Conservation (phyloP, 306 rosid species). For the Quercus wislizeni region DNA sequence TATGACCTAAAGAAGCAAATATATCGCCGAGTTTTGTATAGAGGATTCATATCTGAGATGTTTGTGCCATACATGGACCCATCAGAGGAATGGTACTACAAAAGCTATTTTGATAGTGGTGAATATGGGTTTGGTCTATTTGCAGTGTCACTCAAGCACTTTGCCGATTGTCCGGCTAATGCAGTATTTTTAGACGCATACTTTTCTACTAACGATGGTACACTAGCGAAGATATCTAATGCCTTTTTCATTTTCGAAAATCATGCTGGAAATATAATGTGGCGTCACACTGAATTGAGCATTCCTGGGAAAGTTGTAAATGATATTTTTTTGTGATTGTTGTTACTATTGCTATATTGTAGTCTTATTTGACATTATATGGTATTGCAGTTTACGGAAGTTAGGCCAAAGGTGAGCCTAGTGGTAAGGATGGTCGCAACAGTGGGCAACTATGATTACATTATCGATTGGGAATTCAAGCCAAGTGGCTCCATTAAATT, state of each 20-base stretch:
- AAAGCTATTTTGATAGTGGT: slow-evolving; percentile 47
- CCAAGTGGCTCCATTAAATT: slow-evolving; percentile 57
- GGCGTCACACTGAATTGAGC: slow-evolving; percentile 57
- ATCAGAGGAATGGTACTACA: slow-evolving; percentile 50
- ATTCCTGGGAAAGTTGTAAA: slow-evolving; percentile 30
- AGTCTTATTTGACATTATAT: too few species aligned
- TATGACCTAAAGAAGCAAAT: slow-evolving; percentile 40
- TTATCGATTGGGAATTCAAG: slow-evolving; percentile 58
- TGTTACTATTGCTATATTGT: neutral
- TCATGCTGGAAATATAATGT: slow-evolving; percentile 46
- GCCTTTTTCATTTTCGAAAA: slow-evolving; percentile 60
- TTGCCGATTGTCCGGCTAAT: slow-evolving; percentile 48
- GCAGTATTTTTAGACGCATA: slow-evolving; percentile 53
- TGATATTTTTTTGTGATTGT: neutral
- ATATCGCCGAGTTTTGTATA: slow-evolving; percentile 46
- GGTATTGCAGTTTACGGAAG: slow-evolving; percentile 17
- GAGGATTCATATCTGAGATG: slow-evolving; percentile 34
- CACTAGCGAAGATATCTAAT: slow-evolving; percentile 36
- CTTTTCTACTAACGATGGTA: slow-evolving; percentile 35
- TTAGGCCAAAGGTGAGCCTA: slow-evolving; percentile 40
- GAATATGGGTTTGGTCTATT: slow-evolving; percentile 57
- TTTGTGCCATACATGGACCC: slow-evolving; percentile 46
- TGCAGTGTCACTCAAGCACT: slow-evolving; percentile 37
- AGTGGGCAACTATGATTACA: slow-evolving; percentile 49
- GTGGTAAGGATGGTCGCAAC: slow-evolving; percentile 47